A percentile compares a stretch with the other conserved stretches of the same genome.
These are phyloP conservation scores for Neurospora crassa DNA, from an alignment of 2,329 filamentous ascomycete species.

Conservation along the genomic window DNA sequence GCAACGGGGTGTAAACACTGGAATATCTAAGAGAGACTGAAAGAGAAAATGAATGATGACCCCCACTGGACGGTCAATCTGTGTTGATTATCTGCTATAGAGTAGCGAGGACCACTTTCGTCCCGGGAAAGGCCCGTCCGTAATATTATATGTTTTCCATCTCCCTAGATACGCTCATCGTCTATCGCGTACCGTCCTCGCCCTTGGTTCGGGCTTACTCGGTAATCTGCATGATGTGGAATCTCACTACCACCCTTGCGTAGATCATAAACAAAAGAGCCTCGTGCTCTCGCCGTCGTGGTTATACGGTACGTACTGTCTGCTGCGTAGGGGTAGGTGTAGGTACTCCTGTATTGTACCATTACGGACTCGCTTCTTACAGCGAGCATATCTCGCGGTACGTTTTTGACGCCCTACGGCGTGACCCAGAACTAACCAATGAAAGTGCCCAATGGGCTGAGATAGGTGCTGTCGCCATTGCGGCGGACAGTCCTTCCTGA, in stretches of 20 bases:
- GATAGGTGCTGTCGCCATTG: neutral
- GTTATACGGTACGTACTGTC: neutral
- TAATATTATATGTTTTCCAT: neutral
- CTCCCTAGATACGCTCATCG: neutral
- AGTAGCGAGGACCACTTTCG: neutral
- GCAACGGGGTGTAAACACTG: neutral
- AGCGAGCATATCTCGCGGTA: neutral
- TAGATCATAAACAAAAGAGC: conserved; percentile 6
- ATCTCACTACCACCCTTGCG: conserved; percentile 5
- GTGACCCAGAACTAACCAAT: neutral
- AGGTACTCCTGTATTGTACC: neutral
- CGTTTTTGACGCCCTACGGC: neutral
- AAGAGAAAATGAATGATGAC: neutral
- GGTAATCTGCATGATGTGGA: conserved; percentile 1
- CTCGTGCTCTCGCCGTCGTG: neutral
- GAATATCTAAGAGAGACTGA: neutral
- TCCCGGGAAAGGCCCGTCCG: neutral
- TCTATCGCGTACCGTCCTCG: neutral
- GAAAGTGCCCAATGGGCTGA: neutral
- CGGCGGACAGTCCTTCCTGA: neutral
- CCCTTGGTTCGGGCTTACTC: conserved; percentile 7
- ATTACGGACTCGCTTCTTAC: neutral
- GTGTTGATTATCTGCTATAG: neutral
- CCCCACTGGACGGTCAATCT: neutral
- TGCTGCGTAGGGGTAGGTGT: neutral